phyloP scores from a whole-genome alignment of 306 rosid species.

The Malus fusca region DNA sequence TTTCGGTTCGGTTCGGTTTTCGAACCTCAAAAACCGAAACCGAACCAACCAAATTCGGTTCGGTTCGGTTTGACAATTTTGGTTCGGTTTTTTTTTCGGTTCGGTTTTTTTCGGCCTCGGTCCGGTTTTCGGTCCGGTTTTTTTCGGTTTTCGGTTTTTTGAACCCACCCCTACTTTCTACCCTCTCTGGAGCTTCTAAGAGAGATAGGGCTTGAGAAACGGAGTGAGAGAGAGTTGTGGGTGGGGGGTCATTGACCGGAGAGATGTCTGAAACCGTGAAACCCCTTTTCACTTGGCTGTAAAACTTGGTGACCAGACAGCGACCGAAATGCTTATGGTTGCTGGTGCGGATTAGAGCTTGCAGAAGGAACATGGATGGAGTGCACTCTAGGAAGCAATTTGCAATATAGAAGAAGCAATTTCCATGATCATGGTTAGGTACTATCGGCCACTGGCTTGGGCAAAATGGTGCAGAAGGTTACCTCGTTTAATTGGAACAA shows the following conservation, averaged over 20 bases:
- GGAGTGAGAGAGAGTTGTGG: background rate
- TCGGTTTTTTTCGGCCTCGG: too few species aligned
- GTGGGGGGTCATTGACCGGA: conserved; percentile 54
- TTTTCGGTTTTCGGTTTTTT: too few species aligned
- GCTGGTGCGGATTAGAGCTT: conserved; percentile 99
- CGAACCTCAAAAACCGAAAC: too few species aligned
- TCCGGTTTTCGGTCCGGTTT: too few species aligned
- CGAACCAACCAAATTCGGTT: too few species aligned
- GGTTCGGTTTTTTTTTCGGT: too few species aligned
- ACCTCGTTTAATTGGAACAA: conserved; percentile 84
- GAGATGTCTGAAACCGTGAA: conserved; percentile 86
- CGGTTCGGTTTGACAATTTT: too few species aligned
- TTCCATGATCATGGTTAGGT: conserved; percentile 73
- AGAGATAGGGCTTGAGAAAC: too few species aligned
- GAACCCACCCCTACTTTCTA: too few species aligned
- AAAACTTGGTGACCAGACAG: conserved; percentile 66
- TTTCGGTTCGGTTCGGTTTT: too few species aligned
- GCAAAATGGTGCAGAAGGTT: conserved; percentile 98
- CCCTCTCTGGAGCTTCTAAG: background rate
- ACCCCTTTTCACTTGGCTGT: conserved; percentile 96
- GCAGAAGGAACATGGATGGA: conserved; percentile 99
- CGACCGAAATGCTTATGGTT: conserved; percentile 85
- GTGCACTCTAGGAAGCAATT: conserved; percentile 98
- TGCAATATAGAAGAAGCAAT: conserved; percentile 82
- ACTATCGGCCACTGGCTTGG: conserved; percentile 96